Evolutionary conservation across 2,329 filamentous ascomycete species (phyloP), one percentile per base, ranked within the genome.

Genomic region (Dactylellina leptospora): DNA sequence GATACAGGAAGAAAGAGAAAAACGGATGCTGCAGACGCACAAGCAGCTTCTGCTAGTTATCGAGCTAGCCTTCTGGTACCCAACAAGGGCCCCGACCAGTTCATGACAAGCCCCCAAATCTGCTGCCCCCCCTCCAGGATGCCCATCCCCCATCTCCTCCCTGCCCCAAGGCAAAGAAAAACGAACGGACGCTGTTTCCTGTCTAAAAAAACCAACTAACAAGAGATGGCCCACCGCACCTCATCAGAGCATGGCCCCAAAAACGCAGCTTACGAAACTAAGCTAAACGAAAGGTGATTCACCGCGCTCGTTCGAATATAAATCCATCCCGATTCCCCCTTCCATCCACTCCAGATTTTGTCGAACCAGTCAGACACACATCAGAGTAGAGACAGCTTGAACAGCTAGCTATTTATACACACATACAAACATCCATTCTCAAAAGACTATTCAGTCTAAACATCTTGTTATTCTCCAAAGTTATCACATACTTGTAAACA

Each of bases 241-340:
- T 62, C 58, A 71, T 61, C 59, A 51, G 64, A 71, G 66, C 47
- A 59, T 58, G 58, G 56, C 58, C 66, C 66, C 58, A 63, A 71
- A 61, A 71, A 71, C 58, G 66, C 66, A 71, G 66, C 66, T 63
- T 71, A 71, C 66, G 66, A 63, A 71, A 71, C 51, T 58, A 58
- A 71, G 58, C 66, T 71, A 71, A 71, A 71, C 66, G 66, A 71
- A 71, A 71, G 56, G 66, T 71, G 66, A 71, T 58, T 71, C 58
- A 71, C 66, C 53, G 53, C 36, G 22, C 51, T 54, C 50, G 45
- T 62, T 62, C 60, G 66, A 62, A 71, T 71, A 71, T 71, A 71
- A 71, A 71, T 71, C 66, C 53, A 71, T 63, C 66, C 66, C 36
- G 38, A 71, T 71, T 71, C 66, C 66, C 64, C 66, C 66, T 70